Evolutionary conservation across 73 alveolate species (phyloP).

Genomic region (Symbiodinium pilosum): DNA sequence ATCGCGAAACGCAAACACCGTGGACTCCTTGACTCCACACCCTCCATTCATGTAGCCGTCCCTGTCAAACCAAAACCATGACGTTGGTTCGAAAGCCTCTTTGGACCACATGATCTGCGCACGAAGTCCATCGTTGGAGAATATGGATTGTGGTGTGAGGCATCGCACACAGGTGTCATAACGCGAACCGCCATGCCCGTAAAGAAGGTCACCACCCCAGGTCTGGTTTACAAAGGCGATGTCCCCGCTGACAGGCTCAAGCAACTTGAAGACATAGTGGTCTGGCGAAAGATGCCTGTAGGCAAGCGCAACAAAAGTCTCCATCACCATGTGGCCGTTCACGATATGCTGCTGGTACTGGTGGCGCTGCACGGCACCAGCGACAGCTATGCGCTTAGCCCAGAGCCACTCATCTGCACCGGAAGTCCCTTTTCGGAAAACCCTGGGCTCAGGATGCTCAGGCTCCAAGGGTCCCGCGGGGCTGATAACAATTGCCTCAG

Average conservation of each 20-base stretch:
- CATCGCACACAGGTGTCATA: background rate
- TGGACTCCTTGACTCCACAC: background rate
- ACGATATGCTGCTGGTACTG: background rate
- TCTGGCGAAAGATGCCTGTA: background rate
- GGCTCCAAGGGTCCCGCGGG: too few relatives aligned
- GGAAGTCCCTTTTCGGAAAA: background rate
- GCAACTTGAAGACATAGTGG: background rate
- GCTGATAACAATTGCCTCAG: background rate
- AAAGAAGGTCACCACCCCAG: background rate
- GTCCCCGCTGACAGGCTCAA: background rate
- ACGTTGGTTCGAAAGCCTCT: background rate
- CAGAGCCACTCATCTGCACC: background rate
- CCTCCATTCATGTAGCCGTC: background rate
- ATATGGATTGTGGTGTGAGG: background rate
- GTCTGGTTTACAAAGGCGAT: background rate
- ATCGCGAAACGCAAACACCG: background rate
- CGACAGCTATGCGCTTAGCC: background rate
- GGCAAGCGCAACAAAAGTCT: background rate
- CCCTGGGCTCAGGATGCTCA: background rate
- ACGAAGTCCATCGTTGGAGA: too few relatives aligned
- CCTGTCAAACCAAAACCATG: background rate
- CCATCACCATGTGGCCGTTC: background rate
- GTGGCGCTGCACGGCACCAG: background rate
- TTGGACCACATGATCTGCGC: background rate
- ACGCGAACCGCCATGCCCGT: background rate